These are phyloP conservation scores for Chaetomium sp. DNA, from an alignment of 2,329 filamentous ascomycete genomes.

Conservation along the genomic window DNA sequence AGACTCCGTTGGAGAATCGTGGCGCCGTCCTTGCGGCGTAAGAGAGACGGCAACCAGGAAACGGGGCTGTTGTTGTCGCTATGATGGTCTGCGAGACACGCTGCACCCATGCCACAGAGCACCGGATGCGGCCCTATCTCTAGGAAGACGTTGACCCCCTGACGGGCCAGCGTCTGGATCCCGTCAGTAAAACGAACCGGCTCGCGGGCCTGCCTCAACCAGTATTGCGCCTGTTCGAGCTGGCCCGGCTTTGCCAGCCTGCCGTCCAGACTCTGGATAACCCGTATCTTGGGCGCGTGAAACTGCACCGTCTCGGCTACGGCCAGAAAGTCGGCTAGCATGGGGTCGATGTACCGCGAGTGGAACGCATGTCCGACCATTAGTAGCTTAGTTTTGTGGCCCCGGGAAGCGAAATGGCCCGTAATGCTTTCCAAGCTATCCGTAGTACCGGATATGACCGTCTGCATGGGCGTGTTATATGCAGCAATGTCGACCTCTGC, in stretches of 20 bases:
- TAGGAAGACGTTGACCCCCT: neutral
- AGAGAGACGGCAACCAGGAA: neutral
- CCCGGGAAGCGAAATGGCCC: neutral
- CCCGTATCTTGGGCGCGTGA: neutral
- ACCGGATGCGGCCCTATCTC: neutral
- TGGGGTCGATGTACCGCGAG: neutral
- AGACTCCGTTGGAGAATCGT: neutral
- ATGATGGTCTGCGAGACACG: neutral
- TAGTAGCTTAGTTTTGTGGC: neutral
- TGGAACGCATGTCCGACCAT: neutral
- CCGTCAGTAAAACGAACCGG: neutral
- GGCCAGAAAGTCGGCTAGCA: neutral
- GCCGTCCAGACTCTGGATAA: neutral
- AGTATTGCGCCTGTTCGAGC: neutral
- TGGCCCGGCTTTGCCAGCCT: neutral
- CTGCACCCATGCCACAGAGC: slow-evolving; percentile 1
- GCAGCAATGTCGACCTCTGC: neutral
- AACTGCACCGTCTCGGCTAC: neutral
- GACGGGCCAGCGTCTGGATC: neutral
- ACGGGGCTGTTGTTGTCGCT: neutral
- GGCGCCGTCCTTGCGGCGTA: neutral
- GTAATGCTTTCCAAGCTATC: neutral
- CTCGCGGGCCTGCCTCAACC: neutral
- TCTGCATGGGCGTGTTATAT: neutral
- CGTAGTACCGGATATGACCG: neutral